These are phyloP conservation scores for Magnolia kwangsiensis DNA, from an alignment of 164 flowering plant species.

Conservation along the genomic window DNA sequence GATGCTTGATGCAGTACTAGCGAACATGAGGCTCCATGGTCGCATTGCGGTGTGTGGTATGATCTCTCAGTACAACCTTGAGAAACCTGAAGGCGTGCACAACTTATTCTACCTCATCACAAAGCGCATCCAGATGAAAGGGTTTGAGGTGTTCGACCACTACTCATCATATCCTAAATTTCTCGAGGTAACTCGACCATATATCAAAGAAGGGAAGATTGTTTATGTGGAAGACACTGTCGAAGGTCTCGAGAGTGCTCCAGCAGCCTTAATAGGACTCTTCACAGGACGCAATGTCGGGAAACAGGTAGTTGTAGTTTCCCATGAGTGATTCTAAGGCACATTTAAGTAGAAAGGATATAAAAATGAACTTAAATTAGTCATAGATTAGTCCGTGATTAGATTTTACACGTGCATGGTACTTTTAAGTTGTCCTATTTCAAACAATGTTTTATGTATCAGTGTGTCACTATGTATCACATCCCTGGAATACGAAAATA, in stretches of 20 bases:
- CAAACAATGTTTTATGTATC: too few relatives aligned
- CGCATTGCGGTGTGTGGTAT: slow-evolving; percentile 29
- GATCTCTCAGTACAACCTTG: slow-evolving; percentile 40
- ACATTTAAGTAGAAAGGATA: too few relatives aligned
- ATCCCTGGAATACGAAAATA: too few relatives aligned
- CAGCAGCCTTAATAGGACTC: slow-evolving; percentile 25
- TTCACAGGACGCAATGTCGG: slow-evolving; percentile 27
- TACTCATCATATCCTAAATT: slow-evolving; percentile 29
- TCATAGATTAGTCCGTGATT: too few relatives aligned
- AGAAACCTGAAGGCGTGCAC: slow-evolving; percentile 28
- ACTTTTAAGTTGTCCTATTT: too few relatives aligned
- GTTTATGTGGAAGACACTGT: slow-evolving; percentile 26
- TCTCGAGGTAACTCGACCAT: slow-evolving; percentile 22
- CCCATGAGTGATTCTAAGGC: slow-evolving; percentile 12
- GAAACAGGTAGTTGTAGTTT: slow-evolving; percentile 27
- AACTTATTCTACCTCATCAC: slow-evolving; percentile 22
- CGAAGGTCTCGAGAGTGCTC: slow-evolving; percentile 30
- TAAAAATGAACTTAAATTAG: too few relatives aligned
- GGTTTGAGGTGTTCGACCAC: slow-evolving; percentile 26
- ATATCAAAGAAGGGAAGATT: slow-evolving; percentile 27
- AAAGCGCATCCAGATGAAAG: slow-evolving; percentile 31
- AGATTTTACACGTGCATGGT: too few relatives aligned
- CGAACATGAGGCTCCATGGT: slow-evolving; percentile 34
- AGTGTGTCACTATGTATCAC: too few relatives aligned
- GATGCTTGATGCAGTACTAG: slow-evolving; percentile 43